Evolutionary conservation across 2,329 filamentous ascomycete genomes (phyloP), one percentile per base, ranked within the genome.

Genomic region (Trichoderma semiorbis): DNA sequence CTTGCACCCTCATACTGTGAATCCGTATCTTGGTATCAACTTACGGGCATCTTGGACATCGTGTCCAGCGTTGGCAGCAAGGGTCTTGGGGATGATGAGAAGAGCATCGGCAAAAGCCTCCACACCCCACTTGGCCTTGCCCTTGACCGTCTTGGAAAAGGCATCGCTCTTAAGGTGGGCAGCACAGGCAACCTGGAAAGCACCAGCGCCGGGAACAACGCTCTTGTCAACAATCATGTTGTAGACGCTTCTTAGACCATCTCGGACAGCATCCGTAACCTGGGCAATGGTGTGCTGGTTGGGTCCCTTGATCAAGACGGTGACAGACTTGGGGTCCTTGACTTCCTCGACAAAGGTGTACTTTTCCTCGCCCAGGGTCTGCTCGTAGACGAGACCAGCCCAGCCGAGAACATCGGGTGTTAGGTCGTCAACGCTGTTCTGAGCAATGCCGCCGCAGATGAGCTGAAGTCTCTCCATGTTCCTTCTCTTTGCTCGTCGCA

Each of bases 181-280:
- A 28, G 95, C 94, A 77, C 93, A 97, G 36, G 96, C 95, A 60
- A 99, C 91, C 83, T 99, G 96, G 90, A 97, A 99, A 64, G 96
- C 93, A 77, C 96, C 96, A 72, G 91, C 96, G 72, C 96, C 96
- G 1, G 96, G 96, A 30, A 99, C 94, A 24, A 99, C 96, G 76
- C 93, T 95, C 83, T 92, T 90, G 81, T 99, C 96, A n/a, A 98
- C 95, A 81, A 99, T 98, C 87, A 97, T 97, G 87, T 99, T 99
- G 89, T 98, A 98, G 64, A 98, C 96, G 80, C 94, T 97, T 79
- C 96, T 90, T 76, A 99, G 88, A 74, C 96, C 96, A 80, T 99
- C 96, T 69, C 96, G 90, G 58, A 98, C 96, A 3, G 96, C 96
- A 80, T 99, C 96, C 75, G 94, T 97, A 79, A 99, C 94, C 83